A percentile compares a stretch with the other conserved stretches of the same genome.
These are phyloP conservation scores for Colletotrichum neosansevieriae DNA, from an alignment of 2,329 filamentous ascomycete species.

Conservation along the genomic window DNA sequence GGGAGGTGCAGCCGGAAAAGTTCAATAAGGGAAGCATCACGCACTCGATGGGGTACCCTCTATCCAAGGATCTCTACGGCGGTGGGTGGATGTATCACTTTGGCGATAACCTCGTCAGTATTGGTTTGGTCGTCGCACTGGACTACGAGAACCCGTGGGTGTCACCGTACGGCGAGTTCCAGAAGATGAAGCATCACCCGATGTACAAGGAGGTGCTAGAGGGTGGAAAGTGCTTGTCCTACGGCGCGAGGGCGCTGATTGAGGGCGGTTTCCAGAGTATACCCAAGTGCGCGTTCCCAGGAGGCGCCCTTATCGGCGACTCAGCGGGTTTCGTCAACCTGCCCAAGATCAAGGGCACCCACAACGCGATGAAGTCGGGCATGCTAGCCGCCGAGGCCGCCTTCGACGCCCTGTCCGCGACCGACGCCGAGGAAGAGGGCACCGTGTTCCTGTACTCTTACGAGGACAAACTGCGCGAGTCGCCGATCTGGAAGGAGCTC, in stretches of 20 bases:
- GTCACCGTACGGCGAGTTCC: conserved; percentile 95
- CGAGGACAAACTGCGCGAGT: conserved; percentile 87
- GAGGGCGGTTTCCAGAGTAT: conserved; percentile 99
- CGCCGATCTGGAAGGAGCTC: conserved; percentile 92
- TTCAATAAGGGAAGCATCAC: conserved; percentile 87
- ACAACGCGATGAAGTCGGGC: conserved; percentile 97
- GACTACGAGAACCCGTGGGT: conserved; percentile 98
- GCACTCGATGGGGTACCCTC: conserved; percentile 93
- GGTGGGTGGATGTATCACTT: conserved; percentile 99
- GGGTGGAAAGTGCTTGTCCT: conserved; percentile 97
- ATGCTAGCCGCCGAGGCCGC: conserved; percentile 96
- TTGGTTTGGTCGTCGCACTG: conserved; percentile 91
- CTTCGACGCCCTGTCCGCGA: conserved; percentile 74
- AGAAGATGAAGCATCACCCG: conserved; percentile 99
- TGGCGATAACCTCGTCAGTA: conserved; percentile 92
- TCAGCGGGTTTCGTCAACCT: conserved; percentile 97
- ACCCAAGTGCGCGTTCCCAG: conserved; percentile 95
- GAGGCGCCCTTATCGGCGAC: conserved; percentile 94
- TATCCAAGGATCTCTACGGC: conserved; percentile 90
- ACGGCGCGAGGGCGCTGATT: conserved; percentile 89
- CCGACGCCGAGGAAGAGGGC: conserved; percentile 63
- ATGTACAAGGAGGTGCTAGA: conserved; percentile 88
- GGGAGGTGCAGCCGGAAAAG: conserved; percentile 94
- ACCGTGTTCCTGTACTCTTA: conserved; percentile 95
- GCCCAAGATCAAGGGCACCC: conserved; percentile 98